These are phyloP conservation scores for Neurospora sp. DNA, from an alignment of 495 filamentous ascomycete genomes.

Conservation along the genomic window DNA sequence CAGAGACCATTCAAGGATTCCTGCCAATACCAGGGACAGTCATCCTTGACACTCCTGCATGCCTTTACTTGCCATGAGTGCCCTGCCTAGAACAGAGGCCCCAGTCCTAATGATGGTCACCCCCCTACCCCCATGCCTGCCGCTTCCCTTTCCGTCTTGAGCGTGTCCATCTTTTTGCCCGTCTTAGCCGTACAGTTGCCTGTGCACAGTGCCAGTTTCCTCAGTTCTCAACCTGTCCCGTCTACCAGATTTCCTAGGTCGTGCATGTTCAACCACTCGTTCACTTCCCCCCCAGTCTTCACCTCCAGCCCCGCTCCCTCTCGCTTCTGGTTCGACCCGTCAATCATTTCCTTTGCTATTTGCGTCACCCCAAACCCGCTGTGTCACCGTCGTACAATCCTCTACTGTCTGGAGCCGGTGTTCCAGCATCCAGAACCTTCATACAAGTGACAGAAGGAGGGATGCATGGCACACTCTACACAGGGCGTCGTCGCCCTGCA, in stretches of 20 bases:
- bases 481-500: neutral
- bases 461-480: neutral
- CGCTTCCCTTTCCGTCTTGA: neutral
- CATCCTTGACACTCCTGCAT: neutral
- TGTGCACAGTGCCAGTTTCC: neutral
- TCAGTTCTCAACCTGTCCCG: neutral
- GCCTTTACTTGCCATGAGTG: neutral
- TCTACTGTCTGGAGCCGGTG: neutral
- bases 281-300: neutral
- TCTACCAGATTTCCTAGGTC: neutral
- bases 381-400: neutral
- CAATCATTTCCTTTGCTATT: neutral
- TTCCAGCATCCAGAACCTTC: neutral
- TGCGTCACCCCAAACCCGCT: neutral
- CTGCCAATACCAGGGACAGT: neutral
- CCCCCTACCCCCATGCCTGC: neutral
- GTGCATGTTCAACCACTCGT: neutral
- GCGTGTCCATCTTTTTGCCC: neutral
- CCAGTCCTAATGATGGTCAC: neutral
- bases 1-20: neutral
- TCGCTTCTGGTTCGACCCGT: neutral
- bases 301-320: neutral
- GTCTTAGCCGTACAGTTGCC: neutral
- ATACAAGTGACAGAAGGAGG: neutral
- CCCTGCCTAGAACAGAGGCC: neutral